phyloP scores from a whole-genome alignment of 2,329 filamentous ascomycete genomes.

The Hymenoscyphus fructigenus region DNA sequence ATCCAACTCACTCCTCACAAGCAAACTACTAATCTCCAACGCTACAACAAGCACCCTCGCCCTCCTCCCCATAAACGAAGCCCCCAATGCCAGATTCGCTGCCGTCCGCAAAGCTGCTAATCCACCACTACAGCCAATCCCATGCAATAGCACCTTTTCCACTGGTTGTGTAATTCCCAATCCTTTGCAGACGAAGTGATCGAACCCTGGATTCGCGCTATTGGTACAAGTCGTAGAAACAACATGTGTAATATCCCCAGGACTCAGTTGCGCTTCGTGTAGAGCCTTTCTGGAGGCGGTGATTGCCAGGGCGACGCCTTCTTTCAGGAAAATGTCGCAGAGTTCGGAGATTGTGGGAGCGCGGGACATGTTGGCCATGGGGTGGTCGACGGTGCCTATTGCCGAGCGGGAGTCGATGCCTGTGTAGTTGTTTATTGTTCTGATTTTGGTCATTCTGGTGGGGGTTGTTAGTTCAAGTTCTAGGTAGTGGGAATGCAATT shows the following conservation, averaged over 20 bases:
- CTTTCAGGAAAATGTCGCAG: constrained; percentile 53
- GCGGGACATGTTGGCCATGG: constrained; percentile 55
- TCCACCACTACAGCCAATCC: constrained; percentile 65
- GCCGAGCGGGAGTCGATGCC: constrained; percentile 64
- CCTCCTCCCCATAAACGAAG: constrained; percentile 55
- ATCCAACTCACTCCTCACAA: constrained; percentile 65
- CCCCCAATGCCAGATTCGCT: constrained; percentile 64
- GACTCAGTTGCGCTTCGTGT: constrained; percentile 51
- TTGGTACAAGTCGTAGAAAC: constrained; percentile 69
- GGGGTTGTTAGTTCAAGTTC: neutral
- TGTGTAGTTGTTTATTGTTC: constrained; percentile 62
- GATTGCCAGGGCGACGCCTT: constrained; percentile 58
- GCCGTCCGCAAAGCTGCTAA: constrained; percentile 62
- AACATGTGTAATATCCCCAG: constrained; percentile 60
- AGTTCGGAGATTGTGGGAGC: constrained; percentile 56
- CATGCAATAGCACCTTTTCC: constrained; percentile 65
- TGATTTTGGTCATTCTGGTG: constrained; percentile 60
- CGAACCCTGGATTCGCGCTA: constrained; percentile 67
- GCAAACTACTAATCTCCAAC: constrained; percentile 59
- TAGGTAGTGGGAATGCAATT: neutral
- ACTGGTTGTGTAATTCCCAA: constrained; percentile 57
- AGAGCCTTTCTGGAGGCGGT: constrained; percentile 55
- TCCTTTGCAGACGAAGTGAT: constrained; percentile 61
- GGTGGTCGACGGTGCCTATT: constrained; percentile 60
- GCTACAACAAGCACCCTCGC: constrained; percentile 66